These are phyloP conservation scores for Xerocomellus amylosporus DNA, from an alignment of 768 basidiomycete species.

Conservation along the genomic window DNA sequence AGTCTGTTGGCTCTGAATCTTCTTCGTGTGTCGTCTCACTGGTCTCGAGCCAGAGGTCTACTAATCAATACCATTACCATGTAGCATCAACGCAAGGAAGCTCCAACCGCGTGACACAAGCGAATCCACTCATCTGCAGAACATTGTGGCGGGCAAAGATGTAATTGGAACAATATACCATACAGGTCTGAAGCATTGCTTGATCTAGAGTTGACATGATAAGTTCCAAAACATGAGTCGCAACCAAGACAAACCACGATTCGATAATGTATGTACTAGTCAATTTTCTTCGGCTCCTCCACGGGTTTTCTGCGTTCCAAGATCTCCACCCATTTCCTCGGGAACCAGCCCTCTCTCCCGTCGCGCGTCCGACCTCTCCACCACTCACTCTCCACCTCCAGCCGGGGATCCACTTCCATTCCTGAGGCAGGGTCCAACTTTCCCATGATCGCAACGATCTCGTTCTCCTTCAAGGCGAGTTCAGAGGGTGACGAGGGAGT, in stretches of 20 bases:
- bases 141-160: no score
- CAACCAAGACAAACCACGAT: background rate
- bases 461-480: slow-evolving; percentile 78
- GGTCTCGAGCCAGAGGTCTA: no score
- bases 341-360: slow-evolving; percentile 94
- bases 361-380: slow-evolving; percentile 93
- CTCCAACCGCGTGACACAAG: no score
- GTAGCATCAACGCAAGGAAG: no score
- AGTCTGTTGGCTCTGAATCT: no score
- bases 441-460: slow-evolving; percentile 89
- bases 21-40: no score
- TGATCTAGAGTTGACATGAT: background rate
- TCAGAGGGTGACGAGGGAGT: slow-evolving; percentile 72
- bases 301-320: slow-evolving; percentile 45
- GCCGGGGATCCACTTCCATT: slow-evolving; percentile 61
- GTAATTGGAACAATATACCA: no score
- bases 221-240: background rate
- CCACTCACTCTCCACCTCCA: slow-evolving; percentile 72
- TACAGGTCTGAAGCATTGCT: no score
- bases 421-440: slow-evolving; percentile 73
- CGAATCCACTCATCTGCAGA: no score
- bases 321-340: slow-evolving; percentile 81
- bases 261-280: slow-evolving; percentile 21
- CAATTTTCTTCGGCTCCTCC: slow-evolving; percentile 41
- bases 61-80: no score